These are phyloP conservation scores for Ogataea chonburiensis DNA, from an alignment of 805 yeast genomes.

Conservation along the genomic window DNA sequence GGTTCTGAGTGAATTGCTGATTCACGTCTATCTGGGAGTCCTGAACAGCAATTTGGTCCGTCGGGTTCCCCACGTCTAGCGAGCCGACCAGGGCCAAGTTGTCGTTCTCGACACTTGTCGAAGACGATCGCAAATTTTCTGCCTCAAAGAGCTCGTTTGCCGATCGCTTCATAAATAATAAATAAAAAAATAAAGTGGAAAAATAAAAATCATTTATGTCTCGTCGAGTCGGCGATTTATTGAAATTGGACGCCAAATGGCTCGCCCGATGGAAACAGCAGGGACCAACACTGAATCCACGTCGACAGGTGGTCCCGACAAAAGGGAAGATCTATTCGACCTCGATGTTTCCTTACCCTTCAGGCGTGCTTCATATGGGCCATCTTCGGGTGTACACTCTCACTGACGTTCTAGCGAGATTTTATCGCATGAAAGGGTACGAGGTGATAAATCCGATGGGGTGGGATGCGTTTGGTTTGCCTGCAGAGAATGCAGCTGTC, in stretches of 20 bases:
- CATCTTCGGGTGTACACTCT: conserved; percentile 92
- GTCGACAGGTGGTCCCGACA: conserved; percentile 19
- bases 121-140: conserved; percentile 1
- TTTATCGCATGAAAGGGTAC: conserved; percentile 70
- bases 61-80: conserved; percentile 6
- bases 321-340: conserved; percentile 54
- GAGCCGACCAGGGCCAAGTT: conserved; percentile 2
- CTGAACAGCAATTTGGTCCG: conserved; percentile 17
- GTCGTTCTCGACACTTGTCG: conserved; percentile 6
- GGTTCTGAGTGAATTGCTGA: conserved; percentile 31
- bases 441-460: conserved; percentile 95
- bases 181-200: background rate
- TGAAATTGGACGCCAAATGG: conserved; percentile 54
- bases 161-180: conserved; percentile 9
- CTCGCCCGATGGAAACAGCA: conserved; percentile 42
- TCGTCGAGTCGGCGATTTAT: conserved; percentile 22
- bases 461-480: conserved; percentile 98
- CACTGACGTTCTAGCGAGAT: conserved; percentile 80
- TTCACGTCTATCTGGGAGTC: conserved; percentile 28
- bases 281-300: conserved; percentile 31
- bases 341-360: conserved; percentile 95
- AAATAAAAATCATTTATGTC: conserved; percentile 3
- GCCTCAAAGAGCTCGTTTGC: conserved; percentile 7
- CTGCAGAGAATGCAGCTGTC: conserved; percentile 97
- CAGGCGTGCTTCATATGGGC: conserved; percentile 91